Conservation (phyloP, 352 stramenopile species). For the Hyaloperonospora arabidopsidis region DNA sequence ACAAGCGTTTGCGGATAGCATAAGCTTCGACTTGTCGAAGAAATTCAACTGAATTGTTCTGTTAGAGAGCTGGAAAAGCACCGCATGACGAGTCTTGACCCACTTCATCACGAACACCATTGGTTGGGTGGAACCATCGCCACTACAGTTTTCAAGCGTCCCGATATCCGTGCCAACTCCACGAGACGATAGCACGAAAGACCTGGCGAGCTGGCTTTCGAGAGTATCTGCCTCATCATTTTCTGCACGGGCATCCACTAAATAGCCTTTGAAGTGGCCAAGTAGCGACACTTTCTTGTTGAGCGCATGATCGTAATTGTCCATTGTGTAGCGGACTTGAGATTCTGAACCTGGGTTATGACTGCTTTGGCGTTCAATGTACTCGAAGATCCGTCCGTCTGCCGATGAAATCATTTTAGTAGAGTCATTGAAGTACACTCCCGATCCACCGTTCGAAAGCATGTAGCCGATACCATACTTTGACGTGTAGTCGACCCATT, state of each 20-base stretch:
- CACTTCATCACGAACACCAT: conserved; percentile 97
- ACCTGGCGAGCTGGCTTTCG: conserved; percentile 34
- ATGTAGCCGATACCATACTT: conserved; percentile 99
- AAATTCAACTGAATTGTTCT: conserved; percentile 94
- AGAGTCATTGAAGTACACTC: conserved; percentile 99
- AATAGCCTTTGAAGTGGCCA: conserved; percentile 95
- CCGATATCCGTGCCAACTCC: conserved; percentile 22
- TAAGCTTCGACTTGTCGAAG: conserved; percentile 94
- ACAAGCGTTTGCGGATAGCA: conserved; percentile 87
- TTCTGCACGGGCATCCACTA: conserved; percentile 81
- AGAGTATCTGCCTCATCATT: conserved; percentile 42
- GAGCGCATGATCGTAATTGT: conserved; percentile 80
- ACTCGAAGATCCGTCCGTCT: conserved; percentile 88
- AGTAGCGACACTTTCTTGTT: conserved; percentile 98
- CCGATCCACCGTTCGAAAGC: conserved; percentile 90
- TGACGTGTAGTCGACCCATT: conserved; percentile 98
- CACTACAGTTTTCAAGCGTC: conserved; percentile 7
- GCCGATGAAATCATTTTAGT: conserved; percentile 94
- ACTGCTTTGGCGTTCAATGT: conserved; percentile 86
- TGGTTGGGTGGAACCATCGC: conserved; percentile 9
- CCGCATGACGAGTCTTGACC: conserved; percentile 95
- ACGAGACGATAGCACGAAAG: conserved; percentile 17
- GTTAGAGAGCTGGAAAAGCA: conserved; percentile 96
- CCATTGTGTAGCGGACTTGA: conserved; percentile 35
- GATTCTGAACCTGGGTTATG: conserved; percentile 23